Evolutionary conservation across 1,284 basidiomycete species (phyloP).

Genomic region (Leccinum proliferum): DNA sequence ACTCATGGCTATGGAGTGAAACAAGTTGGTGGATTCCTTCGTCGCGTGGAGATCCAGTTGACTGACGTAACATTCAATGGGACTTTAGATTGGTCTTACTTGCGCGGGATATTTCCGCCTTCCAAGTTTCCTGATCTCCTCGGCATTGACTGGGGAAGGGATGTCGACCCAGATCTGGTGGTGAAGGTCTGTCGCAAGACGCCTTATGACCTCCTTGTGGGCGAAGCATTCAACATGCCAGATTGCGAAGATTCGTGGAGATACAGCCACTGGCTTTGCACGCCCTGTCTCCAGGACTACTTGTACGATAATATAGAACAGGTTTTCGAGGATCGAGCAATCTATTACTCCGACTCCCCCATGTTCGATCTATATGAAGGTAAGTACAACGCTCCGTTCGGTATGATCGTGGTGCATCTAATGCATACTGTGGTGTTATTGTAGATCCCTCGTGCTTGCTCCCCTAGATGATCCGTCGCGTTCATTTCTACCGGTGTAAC

Average conservation of each 20-base stretch:
- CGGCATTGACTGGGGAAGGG: slow-evolving; percentile 12
- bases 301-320: slow-evolving; percentile 10
- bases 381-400: no score
- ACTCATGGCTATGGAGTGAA: not conserved
- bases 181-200: slow-evolving; percentile 5
- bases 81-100: slow-evolving; percentile 6
- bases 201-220: slow-evolving; percentile 11
- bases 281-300: slow-evolving; percentile 8
- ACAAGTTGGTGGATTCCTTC: not conserved
- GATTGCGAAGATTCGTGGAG: slow-evolving; percentile 9
- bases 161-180: slow-evolving; percentile 15
- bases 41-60: not conserved
- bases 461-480: no score
- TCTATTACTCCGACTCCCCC: no score
- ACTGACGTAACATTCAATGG: not conserved
- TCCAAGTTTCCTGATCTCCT: not conserved
- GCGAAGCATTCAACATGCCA: slow-evolving; percentile 3
- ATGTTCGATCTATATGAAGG: no score
- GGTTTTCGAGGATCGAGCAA: no score
- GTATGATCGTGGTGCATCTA: no score
- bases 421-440: no score
- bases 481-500: no score
- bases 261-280: slow-evolving; percentile 12
- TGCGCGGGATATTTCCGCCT: slow-evolving; percentile 13
- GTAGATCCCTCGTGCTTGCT: no score